Percentiles rank a stretch among this genome's conserved stretches.
These are phyloP conservation scores for Meira nashicola DNA, from an alignment of 1,284 basidiomycete species.

Conservation along the genomic window DNA sequence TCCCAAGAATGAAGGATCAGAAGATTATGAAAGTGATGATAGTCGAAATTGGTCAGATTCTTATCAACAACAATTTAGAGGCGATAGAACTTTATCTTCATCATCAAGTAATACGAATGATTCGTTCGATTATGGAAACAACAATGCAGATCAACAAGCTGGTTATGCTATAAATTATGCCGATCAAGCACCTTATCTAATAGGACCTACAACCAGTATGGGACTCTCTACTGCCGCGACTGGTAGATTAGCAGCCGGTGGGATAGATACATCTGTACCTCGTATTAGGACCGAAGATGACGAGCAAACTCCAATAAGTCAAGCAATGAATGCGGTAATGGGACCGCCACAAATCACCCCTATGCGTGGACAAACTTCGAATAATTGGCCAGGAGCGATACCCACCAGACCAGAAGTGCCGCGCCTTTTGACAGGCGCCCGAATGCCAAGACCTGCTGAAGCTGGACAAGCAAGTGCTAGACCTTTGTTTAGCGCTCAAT, in stretches of 20 bases:
- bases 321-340: conserved; percentile 1
- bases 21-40: conserved; percentile 1
- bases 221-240: conserved; percentile 17
- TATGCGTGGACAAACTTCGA: neutral
- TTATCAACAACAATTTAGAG: neutral
- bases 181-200: too few species aligned
- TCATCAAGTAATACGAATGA: neutral
- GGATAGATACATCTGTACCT: conserved; percentile 34
- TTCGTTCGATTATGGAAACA: neutral
- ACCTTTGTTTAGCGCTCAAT: conserved; percentile 20
- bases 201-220: neutral
- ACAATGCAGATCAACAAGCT: neutral
- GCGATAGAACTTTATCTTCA: neutral
- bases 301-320: conserved; percentile 35
- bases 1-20: conserved; percentile 23
- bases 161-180: too few species aligned
- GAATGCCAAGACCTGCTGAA: conserved; percentile 15
- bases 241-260: conserved; percentile 18
- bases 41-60: conserved; percentile 2
- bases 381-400: neutral
- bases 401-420: conserved; percentile 13
- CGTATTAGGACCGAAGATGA: conserved; percentile 25
- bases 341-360: conserved; percentile 8
- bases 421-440: conserved; percentile 15
- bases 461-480: neutral